Conservation (phyloP, 192 early-diverging fungal species). For the Allomyces macrogynus region DNA sequence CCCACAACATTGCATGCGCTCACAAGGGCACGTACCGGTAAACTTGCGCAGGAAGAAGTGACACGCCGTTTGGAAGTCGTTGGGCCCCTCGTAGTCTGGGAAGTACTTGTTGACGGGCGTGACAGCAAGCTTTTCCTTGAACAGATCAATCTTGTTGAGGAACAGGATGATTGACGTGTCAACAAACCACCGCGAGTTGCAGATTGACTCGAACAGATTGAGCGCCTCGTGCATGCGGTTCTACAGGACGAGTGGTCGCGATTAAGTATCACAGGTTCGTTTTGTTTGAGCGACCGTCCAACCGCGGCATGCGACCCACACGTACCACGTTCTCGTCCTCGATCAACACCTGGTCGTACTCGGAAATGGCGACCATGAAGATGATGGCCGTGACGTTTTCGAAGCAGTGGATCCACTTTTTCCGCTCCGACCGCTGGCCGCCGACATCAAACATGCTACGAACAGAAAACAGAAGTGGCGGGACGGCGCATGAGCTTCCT, state of each 20-base stretch:
- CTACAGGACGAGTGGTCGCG: conserved; percentile 8
- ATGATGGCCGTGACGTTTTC: conserved; percentile 90
- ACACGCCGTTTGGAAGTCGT: conserved; percentile 10
- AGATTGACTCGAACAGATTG: conserved; percentile 93
- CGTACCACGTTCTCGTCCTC: conserved; percentile 84
- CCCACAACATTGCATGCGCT: no score
- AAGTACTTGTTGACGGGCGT: conserved; percentile 77
- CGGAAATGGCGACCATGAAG: conserved; percentile 83
- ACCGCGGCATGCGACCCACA: no score
- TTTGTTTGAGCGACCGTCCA: no score
- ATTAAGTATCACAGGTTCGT: not conserved
- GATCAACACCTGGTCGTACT: conserved; percentile 87
- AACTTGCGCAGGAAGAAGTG: conserved; percentile 64
- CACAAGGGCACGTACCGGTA: conserved; percentile 12
- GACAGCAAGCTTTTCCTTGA: conserved; percentile 67
- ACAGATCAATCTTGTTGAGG: conserved; percentile 95
- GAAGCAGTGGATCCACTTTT: conserved; percentile 99
- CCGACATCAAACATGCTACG: conserved; percentile 85
- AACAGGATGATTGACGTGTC: conserved; percentile 94
- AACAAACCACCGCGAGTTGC: conserved; percentile 91
- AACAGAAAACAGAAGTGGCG: no score
- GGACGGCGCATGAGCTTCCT: no score
- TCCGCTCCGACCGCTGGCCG: conserved; percentile 92
- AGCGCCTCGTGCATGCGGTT: conserved; percentile 93
- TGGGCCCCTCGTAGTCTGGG: conserved; percentile 48